Base-by-base conservation (phyloP, 192 early-diverging fungal species). In the Gryganskiella cystojenkinii region DNA sequence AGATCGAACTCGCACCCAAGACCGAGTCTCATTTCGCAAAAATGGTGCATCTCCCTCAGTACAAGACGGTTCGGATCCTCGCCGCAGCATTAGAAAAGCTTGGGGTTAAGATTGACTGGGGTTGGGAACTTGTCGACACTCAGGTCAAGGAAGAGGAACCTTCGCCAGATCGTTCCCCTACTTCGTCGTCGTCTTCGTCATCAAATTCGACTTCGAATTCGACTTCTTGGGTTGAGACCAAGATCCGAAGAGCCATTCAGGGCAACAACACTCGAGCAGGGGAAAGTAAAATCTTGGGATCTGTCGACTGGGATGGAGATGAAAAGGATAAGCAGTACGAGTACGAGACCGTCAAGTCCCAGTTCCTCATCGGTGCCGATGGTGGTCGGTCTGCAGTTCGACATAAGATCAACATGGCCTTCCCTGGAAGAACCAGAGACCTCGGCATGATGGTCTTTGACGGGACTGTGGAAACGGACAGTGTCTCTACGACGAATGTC, bases 311-410 rank as follows among this genome's bases (percentile, higher is more conserved):
- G 35, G 35, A 37, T 10, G 40, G 9, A 9, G 27, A 59, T 9
- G 44, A 54, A 3, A 17, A 8, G 19, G 58, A 57, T 22, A 70
- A 59, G 4, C 28, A 66, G 20, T 67, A 67, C n/a, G 45, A 49
- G 15, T 28, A 31, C 6, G 34, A 52, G 33, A 44, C 27, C 1
- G 40, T 59, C 0, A 3, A 34, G 43, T 59, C 68, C 31, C 62
- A 52, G 53, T 70, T 42, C 19, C 43, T 70, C 60, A 33, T 70
- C 22, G 68, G 46, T n/a, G 34, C 49, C 9, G 68, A 70, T 37
- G 68, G 68, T 19, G 57, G 25, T 25, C 43, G 57, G 1, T 59
- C 57, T 6, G 37, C 40, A 0, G 57, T 59, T 19, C 37, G 57
- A 3, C 57, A 59, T 8, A 44, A 28, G 27, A 0, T 59, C 3